phyloP scores from a whole-genome alignment of 75 land plant genomes.

The Pinus tabuliformis region DNA sequence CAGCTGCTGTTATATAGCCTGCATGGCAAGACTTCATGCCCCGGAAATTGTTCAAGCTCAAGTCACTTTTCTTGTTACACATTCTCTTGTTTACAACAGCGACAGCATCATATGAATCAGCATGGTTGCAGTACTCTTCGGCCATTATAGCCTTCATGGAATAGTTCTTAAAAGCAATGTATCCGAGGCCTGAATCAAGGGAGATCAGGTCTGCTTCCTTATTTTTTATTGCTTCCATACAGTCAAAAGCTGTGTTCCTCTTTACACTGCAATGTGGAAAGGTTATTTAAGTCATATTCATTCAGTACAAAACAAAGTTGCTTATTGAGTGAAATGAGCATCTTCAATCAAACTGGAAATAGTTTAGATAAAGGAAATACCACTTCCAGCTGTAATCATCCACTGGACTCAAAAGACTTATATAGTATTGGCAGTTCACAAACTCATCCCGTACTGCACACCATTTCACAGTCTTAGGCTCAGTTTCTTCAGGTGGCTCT shows the following conservation, averaged over 20 bases:
- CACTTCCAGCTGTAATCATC: conserved; percentile 30
- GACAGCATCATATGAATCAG: conserved; percentile 25
- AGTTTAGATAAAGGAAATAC: conserved; percentile 8
- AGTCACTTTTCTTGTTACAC: too few relatives aligned
- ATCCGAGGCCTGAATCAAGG: conserved; percentile 42
- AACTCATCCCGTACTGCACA: conserved; percentile 38
- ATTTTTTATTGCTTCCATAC: conserved; percentile 30
- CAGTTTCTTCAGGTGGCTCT: conserved; percentile 1
- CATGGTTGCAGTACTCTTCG: conserved; percentile 31
- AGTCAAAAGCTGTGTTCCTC: conserved; percentile 25
- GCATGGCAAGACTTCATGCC: conserved; percentile 40
- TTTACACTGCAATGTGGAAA: conserved; percentile 16
- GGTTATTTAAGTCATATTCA: background rate
- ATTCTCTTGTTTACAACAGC: conserved; percentile 24
- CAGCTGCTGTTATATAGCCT: conserved; percentile 35
- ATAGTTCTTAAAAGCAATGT: conserved; percentile 36
- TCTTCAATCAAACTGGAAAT: background rate
- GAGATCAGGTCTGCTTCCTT: conserved; percentile 35
- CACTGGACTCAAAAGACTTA: conserved; percentile 8
- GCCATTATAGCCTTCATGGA: conserved; percentile 46
- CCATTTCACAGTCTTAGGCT: conserved; percentile 16
- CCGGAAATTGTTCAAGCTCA: too few relatives aligned
- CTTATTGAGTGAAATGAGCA: background rate
- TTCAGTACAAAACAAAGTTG: too few relatives aligned
- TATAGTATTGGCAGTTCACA: conserved; percentile 19